These are phyloP conservation scores for Ilyonectria mors-panacis DNA, from an alignment of 2,329 filamentous ascomycete genomes.

Conservation along the genomic window DNA sequence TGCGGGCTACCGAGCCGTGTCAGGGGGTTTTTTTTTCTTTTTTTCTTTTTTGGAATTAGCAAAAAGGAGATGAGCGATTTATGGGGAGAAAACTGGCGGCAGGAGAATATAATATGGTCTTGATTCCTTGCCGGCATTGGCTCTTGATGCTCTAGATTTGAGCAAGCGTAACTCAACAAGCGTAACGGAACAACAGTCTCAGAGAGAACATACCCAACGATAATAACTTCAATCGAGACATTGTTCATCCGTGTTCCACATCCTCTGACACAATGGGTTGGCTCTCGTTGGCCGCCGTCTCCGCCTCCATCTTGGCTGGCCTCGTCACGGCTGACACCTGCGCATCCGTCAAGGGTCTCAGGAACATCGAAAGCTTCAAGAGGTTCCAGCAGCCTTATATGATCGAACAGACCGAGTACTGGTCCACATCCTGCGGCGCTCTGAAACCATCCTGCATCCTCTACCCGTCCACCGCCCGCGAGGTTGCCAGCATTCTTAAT, in stretches of 20 bases:
- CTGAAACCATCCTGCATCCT: constrained; percentile 64
- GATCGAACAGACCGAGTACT: constrained; percentile 59
- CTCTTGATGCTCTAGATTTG: background rate
- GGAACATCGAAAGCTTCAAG: constrained; percentile 9
- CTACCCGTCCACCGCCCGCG: constrained; percentile 62
- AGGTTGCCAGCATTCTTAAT: constrained; percentile 67
- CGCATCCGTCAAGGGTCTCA: constrained; percentile 12
- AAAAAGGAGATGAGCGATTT: too few relatives aligned
- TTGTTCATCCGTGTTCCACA: background rate
- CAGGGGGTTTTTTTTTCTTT: too few relatives aligned
- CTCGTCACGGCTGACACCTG: constrained; percentile 25
- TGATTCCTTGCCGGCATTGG: too few relatives aligned
- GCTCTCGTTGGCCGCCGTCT: background rate
- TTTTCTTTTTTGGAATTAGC: too few relatives aligned
- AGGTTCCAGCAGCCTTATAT: constrained; percentile 52
- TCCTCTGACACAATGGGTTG: background rate
- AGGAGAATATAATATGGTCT: too few relatives aligned
- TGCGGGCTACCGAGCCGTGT: too few relatives aligned
- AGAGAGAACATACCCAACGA: background rate
- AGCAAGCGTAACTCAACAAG: too few relatives aligned
- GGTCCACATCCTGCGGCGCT: constrained; percentile 60
- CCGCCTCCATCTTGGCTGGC: background rate
- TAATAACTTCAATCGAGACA: background rate
- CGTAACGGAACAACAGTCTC: too few relatives aligned
- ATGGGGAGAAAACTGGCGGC: too few relatives aligned